phyloP scores from a whole-genome alignment of 345 rosid genomes.

The Ailanthus altissimus region DNA sequence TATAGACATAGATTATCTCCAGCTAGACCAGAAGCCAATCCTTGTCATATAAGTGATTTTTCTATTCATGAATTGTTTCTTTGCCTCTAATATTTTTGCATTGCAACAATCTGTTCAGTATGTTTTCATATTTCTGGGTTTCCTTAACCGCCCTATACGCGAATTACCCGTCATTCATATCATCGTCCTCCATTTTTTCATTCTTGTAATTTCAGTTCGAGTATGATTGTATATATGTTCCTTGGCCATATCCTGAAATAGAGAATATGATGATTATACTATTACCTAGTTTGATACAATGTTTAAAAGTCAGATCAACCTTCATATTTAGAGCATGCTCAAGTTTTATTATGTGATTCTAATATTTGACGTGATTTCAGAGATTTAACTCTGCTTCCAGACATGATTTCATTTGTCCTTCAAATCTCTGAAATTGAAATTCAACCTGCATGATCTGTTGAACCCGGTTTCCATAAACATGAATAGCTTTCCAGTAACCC shows the following conservation, averaged over 20 bases:
- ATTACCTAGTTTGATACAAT: neutral
- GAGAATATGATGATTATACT: neutral
- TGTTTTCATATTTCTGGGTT: neutral
- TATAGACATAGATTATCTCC: neutral
- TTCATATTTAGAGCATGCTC: neutral
- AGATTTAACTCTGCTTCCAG: neutral
- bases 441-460: no score
- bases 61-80: neutral
- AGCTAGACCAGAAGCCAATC: neutral
- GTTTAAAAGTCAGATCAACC: neutral
- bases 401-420: neutral
- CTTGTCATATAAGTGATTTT: neutral
- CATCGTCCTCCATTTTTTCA: neutral
- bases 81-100: neutral
- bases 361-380: neutral
- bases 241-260: neutral
- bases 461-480: no score
- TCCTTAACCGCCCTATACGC: neutral
- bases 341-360: neutral
- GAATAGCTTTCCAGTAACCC: neutral
- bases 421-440: neutral
- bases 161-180: neutral
- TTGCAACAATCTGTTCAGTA: no score
- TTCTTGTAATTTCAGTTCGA: neutral
- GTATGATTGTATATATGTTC: neutral